Evolutionary conservation across 345 rosid species (phyloP).

Genomic region (Salix arbutifolia): DNA sequence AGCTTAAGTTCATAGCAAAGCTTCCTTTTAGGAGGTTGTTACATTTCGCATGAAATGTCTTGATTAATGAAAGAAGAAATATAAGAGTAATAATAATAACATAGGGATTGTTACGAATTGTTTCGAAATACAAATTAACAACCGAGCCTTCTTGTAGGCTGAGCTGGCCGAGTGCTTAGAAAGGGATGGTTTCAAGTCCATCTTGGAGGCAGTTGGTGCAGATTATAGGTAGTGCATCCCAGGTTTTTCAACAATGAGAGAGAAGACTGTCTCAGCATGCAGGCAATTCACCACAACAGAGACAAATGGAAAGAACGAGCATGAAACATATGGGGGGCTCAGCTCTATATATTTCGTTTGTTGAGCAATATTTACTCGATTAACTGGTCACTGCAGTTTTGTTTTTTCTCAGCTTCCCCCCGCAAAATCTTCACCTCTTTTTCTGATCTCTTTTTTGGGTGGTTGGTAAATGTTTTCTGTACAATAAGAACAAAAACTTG

Average conservation of each 20-base stretch:
- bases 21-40: neutral
- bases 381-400: neutral
- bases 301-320: neutral
- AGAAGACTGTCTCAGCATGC: neutral
- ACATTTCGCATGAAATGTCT: neutral
- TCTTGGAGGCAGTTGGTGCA: constrained; percentile 81
- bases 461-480: neutral
- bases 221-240: constrained; percentile 50
- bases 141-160: constrained; percentile 38
- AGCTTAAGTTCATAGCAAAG: neutral
- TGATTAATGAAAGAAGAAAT: neutral
- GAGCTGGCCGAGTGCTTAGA: constrained; percentile 80
- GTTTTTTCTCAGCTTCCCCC: neutral
- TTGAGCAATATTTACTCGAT: neutral
- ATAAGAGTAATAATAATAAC: neutral
- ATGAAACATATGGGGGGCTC: neutral
- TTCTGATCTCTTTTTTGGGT: neutral
- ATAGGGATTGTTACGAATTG: neutral
- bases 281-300: neutral
- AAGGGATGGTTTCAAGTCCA: constrained; percentile 86
- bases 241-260: neutral
- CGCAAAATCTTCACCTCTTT: neutral
- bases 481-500: neutral
- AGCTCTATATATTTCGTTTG: neutral
- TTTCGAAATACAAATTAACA: neutral